Conservation (phyloP, 805 yeast genomes). For the Ogataea populi-albae region DNA sequence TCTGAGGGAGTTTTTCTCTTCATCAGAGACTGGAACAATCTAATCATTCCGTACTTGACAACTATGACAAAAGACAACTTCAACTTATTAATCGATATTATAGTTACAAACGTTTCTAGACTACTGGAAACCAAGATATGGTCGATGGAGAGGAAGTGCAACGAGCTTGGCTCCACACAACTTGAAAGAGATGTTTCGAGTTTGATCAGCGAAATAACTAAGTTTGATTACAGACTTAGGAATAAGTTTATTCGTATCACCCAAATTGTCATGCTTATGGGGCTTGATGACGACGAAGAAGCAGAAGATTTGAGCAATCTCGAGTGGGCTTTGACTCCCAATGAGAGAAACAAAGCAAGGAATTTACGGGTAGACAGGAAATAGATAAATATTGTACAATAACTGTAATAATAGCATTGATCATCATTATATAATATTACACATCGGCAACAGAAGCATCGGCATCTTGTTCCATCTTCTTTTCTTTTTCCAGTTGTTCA, state of each 20-base stretch:
- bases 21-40: conserved; percentile 57
- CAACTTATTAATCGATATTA: conserved; percentile 43
- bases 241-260: conserved; percentile 79
- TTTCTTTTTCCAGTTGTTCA: conserved; percentile 21
- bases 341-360: conserved; percentile 66
- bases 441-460: conserved; percentile 8
- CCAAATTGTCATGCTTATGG: conserved; percentile 77
- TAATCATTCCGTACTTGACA: conserved; percentile 60
- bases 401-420: conserved; percentile 7
- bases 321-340: conserved; percentile 75
- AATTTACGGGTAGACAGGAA: conserved; percentile 47
- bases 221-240: conserved; percentile 67
- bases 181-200: conserved; percentile 78
- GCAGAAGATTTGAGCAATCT: conserved; percentile 30
- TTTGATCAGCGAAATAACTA: conserved; percentile 71
- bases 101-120: conserved; percentile 54
- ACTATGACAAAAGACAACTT: conserved; percentile 41
- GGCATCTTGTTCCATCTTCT: conserved; percentile 12
- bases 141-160: conserved; percentile 62
- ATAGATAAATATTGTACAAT: conserved; percentile 8
- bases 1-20: conserved; percentile 43
- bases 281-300: conserved; percentile 67
- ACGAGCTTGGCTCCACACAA: conserved; percentile 79
- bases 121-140: conserved; percentile 66
- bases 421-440: conserved; percentile 4